A percentile compares a stretch with the other conserved stretches of the same genome.
phyloP scores from a whole-genome alignment of 345 rosid species.

The Populus alba region DNA sequence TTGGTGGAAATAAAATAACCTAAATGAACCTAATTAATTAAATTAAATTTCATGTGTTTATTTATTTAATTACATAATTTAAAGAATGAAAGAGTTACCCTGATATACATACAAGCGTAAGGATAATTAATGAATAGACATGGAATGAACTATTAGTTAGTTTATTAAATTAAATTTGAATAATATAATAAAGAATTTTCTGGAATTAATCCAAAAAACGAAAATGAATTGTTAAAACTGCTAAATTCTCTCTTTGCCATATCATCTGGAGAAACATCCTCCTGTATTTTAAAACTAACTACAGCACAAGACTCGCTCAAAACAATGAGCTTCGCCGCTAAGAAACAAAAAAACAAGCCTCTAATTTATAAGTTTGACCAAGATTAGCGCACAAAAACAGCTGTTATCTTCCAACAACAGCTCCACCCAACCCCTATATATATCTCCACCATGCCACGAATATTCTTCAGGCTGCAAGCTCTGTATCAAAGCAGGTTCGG shows the following conservation, averaged over 20 bases:
- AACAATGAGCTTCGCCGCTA: background rate
- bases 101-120: no score
- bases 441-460: background rate
- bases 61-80: no score
- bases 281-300: background rate
- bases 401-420: background rate
- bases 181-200: no score
- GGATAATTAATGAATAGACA: no score
- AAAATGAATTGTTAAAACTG: background rate
- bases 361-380: background rate
- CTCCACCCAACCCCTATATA: background rate
- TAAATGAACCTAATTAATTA: no score
- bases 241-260: background rate
- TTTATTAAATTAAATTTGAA: no score
- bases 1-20: no score
- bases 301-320: conserved; percentile 9
- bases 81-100: no score
- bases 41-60: no score
- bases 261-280: background rate
- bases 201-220: no score
- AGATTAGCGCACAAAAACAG: background rate
- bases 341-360: background rate
- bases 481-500: conserved; percentile 15
- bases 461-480: conserved; percentile 13
- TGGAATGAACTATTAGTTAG: no score